Evolutionary conservation across 805 yeast genomes (phyloP).

Genomic region (Starmerella sirachaensis): DNA sequence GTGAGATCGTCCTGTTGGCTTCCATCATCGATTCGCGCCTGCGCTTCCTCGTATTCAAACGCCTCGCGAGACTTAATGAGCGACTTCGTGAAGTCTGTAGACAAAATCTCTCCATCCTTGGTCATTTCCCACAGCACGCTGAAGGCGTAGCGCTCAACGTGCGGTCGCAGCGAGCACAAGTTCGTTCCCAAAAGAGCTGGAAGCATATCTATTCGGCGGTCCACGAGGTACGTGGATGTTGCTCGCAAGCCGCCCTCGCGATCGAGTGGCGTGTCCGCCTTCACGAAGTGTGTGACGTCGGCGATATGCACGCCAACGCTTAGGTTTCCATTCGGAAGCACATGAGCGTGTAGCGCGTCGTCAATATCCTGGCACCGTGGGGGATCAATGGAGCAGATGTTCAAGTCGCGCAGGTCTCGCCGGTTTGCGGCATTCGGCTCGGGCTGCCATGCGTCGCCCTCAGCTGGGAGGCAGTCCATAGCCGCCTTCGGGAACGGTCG

Average conservation of each 20-base stretch:
- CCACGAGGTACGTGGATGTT: conserved; percentile 92
- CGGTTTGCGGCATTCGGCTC: conserved; percentile 48
- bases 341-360: conserved; percentile 85
- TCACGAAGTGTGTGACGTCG: conserved; percentile 94
- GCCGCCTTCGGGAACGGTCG: conserved; percentile 91
- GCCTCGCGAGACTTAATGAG: conserved; percentile 87
- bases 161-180: conserved; percentile 85
- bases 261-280: conserved; percentile 82
- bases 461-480: conserved; percentile 79
- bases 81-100: conserved; percentile 70
- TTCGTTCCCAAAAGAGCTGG: conserved; percentile 93
- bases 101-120: conserved; percentile 69
- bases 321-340: conserved; percentile 80
- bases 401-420: conserved; percentile 73
- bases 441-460: conserved; percentile 78
- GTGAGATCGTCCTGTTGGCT: conserved; percentile 73
- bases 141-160: conserved; percentile 91
- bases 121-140: conserved; percentile 94
- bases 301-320: conserved; percentile 99
- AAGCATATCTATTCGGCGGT: conserved; percentile 96
- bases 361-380: conserved; percentile 98
- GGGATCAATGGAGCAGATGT: conserved; percentile 94
- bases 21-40: conserved; percentile 72
- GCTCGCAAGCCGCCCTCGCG: conserved; percentile 96
- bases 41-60: conserved; percentile 89